Conservation (phyloP, 2,329 filamentous ascomycete genomes). For the Neonectria neomacrospora region DNA sequence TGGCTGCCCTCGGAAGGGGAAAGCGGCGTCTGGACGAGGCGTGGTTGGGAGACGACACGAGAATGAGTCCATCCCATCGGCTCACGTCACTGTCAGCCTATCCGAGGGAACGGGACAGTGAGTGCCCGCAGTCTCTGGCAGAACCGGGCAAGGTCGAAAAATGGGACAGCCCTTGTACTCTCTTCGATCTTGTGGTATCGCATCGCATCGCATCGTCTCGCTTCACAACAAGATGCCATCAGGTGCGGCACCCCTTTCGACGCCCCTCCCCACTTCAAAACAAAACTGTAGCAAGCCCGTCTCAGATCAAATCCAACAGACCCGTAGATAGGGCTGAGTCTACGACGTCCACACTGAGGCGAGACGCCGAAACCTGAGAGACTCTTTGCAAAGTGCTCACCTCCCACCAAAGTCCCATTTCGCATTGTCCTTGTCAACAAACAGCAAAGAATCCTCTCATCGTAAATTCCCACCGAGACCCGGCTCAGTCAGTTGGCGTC, state of each 20-base stretch:
- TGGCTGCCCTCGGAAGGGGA: background rate
- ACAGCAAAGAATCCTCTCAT: background rate
- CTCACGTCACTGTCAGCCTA: conserved; percentile 4
- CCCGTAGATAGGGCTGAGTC: conserved; percentile 4
- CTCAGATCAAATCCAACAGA: background rate
- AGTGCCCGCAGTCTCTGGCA: background rate
- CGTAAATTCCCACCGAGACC: background rate
- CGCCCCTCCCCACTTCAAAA: background rate
- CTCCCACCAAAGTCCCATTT: conserved; percentile 1
- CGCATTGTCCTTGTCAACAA: background rate
- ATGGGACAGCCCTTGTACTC: background rate
- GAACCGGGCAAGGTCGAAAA: background rate
- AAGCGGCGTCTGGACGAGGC: background rate
- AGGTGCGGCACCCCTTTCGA: background rate
- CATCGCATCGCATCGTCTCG: no score
- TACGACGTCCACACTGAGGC: background rate
- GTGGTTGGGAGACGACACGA: background rate
- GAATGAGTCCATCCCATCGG: conserved; percentile 2
- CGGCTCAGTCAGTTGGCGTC: background rate
- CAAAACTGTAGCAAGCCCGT: background rate
- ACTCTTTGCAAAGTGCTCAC: background rate
- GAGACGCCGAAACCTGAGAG: background rate
- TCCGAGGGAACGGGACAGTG: background rate
- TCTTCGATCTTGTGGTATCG: background rate
- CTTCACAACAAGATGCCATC: background rate